Conservation (phyloP, 345 rosid species). For the Euphorbia pulcherrima region DNA sequence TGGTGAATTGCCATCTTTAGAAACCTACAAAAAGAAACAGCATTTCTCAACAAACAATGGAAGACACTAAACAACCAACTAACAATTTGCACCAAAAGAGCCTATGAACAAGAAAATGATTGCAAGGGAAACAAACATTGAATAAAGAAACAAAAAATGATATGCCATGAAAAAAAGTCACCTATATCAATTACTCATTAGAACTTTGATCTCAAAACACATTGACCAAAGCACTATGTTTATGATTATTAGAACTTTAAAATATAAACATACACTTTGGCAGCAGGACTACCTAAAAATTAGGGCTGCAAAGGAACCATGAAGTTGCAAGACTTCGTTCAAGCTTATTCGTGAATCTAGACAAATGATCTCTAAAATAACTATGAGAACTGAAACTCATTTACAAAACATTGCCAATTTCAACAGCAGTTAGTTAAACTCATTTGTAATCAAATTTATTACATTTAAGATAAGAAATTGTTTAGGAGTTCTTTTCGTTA, state of each 20-base stretch:
- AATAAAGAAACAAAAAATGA: not conserved
- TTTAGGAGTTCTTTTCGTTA: not conserved
- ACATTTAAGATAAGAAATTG: not conserved
- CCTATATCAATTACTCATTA: not conserved
- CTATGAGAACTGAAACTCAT: too few species aligned
- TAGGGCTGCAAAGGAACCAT: too few species aligned
- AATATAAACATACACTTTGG: not conserved
- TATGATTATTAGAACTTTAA: not conserved
- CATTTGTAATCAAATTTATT: not conserved
- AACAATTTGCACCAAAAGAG: not conserved
- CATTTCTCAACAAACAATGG: constrained; percentile 8
- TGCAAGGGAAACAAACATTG: not conserved
- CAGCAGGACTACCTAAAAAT: too few species aligned
- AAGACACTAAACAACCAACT: not conserved
- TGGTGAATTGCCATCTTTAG: constrained; percentile 70
- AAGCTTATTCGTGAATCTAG: not conserved
- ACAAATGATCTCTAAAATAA: too few species aligned
- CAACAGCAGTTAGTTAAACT: too few species aligned
- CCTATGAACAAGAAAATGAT: not conserved
- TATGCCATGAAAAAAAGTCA: too few species aligned
- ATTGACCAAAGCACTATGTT: not conserved
- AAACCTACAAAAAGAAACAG: constrained; percentile 45
- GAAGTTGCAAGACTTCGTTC: not conserved
- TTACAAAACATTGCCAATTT: not conserved
- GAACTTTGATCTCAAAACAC: not conserved